Base-by-base conservation (phyloP, 257 asterid species). In the Solanum gracilifrons region DNA sequence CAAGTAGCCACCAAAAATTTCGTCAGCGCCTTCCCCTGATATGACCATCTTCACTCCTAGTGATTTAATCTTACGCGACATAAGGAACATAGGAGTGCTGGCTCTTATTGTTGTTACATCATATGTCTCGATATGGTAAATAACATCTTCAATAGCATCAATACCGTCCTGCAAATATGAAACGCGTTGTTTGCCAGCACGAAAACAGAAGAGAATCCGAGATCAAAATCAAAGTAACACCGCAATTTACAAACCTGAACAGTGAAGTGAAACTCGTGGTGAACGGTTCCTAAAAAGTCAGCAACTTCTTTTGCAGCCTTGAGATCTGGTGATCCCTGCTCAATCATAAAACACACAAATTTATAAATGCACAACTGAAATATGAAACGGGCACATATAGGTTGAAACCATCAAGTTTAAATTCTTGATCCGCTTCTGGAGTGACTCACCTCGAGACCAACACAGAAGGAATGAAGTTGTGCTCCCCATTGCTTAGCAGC, bases 21-120 rank as follows among this genome's bases (percentile, higher is more conserved):
- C 99, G 36, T 97, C 99, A n/a, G 99, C 89, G n/a, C 99, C 99
- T 92, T 97, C 99, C 41, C 99, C 99, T 5, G 99, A 96, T 43
- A 97, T 82, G 23, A 97, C 99, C 98, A 97, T 95, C 92, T 97
- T 97, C 32, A 97, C 99, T 23, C 99, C 99, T 0, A 96, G 93
- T 2, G 99, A 95, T 91, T 97, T 97, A 79, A 97, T 97, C 92
- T 97, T 97, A 31, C 99, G 96, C 0, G 99, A 96, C 97, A 97
- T 97, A 27, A 97, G 97, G 89, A 96, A 97, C 99, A 97, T 97
- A 5, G 99, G 99, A 25, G 98, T 95, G 93, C 99, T 97, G 82
- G 99, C 98, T 91, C 99, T 90, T 88, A 97, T 95, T 41, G 99
- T 97, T 20, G 99, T 96, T 82, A 96, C 99, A 90, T 97, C 99